Conservation (phyloP, 164 flowering plant genomes). For the Brasenia schreberi region DNA sequence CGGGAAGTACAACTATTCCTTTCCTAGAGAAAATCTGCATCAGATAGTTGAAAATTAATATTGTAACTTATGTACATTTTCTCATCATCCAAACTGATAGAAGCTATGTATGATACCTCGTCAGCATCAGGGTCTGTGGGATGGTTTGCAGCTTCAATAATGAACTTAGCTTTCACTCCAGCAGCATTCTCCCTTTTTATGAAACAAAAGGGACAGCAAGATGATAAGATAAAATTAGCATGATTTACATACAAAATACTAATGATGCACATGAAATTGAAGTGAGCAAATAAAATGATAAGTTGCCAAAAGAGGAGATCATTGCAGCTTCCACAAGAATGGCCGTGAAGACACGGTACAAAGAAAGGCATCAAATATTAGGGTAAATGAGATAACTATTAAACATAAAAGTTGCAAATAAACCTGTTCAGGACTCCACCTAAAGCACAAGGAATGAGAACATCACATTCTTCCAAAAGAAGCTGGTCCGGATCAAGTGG, state of each 20-base stretch:
- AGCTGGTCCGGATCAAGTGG: conserved; percentile 40
- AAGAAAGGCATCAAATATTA: too few relatives aligned
- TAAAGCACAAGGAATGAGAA: conserved; percentile 73
- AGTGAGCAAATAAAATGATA: too few relatives aligned
- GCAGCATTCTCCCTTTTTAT: conserved; percentile 55
- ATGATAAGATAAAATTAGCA: too few relatives aligned
- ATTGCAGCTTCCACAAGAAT: too few relatives aligned
- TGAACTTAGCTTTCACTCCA: conserved; percentile 59
- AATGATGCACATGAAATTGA: too few relatives aligned
- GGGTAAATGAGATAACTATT: too few relatives aligned
- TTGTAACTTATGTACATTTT: background rate
- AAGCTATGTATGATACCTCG: conserved; percentile 39
- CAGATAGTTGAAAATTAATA: background rate
- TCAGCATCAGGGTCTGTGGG: conserved; percentile 84
- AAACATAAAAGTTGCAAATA: too few relatives aligned
- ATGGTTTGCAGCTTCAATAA: conserved; percentile 16
- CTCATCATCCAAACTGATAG: background rate
- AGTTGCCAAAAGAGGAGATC: too few relatives aligned
- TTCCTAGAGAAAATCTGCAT: conserved; percentile 42
- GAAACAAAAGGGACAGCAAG: background rate
- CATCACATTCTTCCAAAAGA: conserved; percentile 71
- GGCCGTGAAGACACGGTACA: too few relatives aligned
- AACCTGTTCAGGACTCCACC: conserved; percentile 78
- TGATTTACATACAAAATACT: too few relatives aligned
- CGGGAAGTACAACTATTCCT: conserved; percentile 58